Evolutionary conservation across 768 basidiomycete genomes (phyloP), one percentile per base, ranked within the genome.

Genomic region (Leccinum uliginosum): DNA sequence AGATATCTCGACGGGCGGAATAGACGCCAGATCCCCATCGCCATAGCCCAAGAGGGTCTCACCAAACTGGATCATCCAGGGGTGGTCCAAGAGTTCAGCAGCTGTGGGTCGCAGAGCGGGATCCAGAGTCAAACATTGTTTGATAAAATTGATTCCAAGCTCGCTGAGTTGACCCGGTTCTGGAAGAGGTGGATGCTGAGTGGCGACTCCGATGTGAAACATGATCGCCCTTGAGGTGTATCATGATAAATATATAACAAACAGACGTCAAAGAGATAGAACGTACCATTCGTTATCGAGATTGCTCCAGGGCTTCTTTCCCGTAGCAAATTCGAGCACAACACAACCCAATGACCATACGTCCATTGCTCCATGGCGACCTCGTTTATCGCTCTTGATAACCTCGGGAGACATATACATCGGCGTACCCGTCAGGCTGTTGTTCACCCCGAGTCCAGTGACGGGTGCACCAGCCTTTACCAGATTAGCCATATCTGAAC

Each of bases 341-440:
- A 98, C 93, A 67, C 97, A 98, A 17, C 97, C 97, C 56, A 98
- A 74, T 23, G 93, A 92, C 97, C 97, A 99, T 45, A 99, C 87
- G 70, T 99, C 97, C 91, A 97, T 97, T 11, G 96, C 93, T 17
- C 97, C 97, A 61, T 91, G 86, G 51, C 89, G 80, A 26, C 94
- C 93, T 14, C 85, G 78, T 60, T 81, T 87, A 64, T 96, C 93
- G 64, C 90, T 97, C 75, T 96, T 92, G 77, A 99, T 98, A 53
- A 97, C 85, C 70, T 99, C 97, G 2, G 97, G 97, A 6, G 95
- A 97, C 93, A 99, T 98, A 73, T 99, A 98, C 96, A 98, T 98
- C 0, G 97, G 97, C 12, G 97, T 99, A 17, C 94, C 96, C 1
- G 95, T 97, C 32, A 99, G 75, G 63, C 90, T 91, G 73, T 93